These are phyloP conservation scores for Cydonia oblonga DNA, from an alignment of 331 rosid species.

Conservation along the genomic window DNA sequence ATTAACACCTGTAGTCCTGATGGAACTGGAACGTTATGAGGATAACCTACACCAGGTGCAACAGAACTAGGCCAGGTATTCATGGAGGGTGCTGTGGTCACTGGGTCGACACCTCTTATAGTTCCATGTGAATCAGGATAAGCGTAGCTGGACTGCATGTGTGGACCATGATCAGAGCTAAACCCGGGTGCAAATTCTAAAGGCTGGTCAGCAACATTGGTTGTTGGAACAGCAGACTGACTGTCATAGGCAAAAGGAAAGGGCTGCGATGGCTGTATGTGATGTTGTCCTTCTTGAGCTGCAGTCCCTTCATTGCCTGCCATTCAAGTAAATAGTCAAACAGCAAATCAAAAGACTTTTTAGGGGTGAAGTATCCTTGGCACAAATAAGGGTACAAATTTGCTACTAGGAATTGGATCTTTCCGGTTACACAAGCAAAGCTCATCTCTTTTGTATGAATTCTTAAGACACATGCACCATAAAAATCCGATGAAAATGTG, in stretches of 20 bases:
- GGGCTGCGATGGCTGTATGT: constrained; percentile 37
- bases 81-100: constrained; percentile 33
- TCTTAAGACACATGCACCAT: background rate
- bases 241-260: constrained; percentile 33
- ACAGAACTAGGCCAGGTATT: constrained; percentile 57
- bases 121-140: constrained; percentile 52
- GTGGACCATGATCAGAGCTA: constrained; percentile 43
- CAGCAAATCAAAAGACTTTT: constrained; percentile 9
- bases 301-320: constrained; percentile 54
- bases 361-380: constrained; percentile 1
- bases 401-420: background rate
- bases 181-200: constrained; percentile 79
- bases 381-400: background rate
- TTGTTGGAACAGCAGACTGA: constrained; percentile 40
- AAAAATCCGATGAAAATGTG: background rate
- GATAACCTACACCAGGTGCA: constrained; percentile 58
- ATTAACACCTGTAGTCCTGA: constrained; percentile 75
- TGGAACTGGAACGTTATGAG: constrained; percentile 49
- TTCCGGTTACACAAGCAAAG: background rate
- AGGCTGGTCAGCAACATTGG: constrained; percentile 85
- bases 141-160: constrained; percentile 46
- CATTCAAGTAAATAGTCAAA: constrained; percentile 33
- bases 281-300: constrained; percentile 48
- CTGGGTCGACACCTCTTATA: constrained; percentile 34
- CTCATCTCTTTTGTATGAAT: background rate